A percentile compares a stretch with the other conserved stretches of the same genome.
Conservation (phyloP, 129 eudicot species). For the Heracleum sosnowskyi region DNA sequence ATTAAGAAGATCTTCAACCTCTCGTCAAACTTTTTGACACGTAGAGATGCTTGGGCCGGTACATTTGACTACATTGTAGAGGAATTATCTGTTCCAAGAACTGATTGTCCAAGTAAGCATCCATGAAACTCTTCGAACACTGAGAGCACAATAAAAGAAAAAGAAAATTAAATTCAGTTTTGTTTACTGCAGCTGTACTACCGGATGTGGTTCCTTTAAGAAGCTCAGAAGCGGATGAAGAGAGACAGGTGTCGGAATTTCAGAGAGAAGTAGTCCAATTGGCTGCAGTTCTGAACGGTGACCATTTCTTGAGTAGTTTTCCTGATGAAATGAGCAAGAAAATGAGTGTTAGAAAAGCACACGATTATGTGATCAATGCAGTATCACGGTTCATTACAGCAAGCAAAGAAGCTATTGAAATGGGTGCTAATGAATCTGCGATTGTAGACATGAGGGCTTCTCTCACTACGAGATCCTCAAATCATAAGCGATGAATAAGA, state of each 20-base stretch:
- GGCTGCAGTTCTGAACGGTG: conserved; percentile 77
- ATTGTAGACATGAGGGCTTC: conserved; percentile 96
- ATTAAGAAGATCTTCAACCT: conserved; percentile 84
- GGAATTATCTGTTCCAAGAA: conserved; percentile 67
- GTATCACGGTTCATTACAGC: conserved; percentile 91
- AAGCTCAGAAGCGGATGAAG: conserved; percentile 45
- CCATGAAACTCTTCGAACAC: neutral
- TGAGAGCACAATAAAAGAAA: neutral
- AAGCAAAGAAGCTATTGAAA: conserved; percentile 70
- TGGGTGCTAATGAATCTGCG: conserved; percentile 89
- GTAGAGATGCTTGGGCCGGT: conserved; percentile 99
- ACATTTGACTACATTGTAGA: conserved; percentile 65
- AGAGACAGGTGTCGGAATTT: conserved; percentile 50
- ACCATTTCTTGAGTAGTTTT: conserved; percentile 70
- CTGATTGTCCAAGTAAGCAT: conserved; percentile 75
- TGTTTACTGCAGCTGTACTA: conserved; percentile 48
- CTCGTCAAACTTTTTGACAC: conserved; percentile 73
- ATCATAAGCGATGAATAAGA: conserved; percentile 13
- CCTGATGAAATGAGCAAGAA: conserved; percentile 66
- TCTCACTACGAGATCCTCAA: conserved; percentile 60
- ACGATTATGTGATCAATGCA: conserved; percentile 61
- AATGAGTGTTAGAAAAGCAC: conserved; percentile 73
- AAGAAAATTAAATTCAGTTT: neutral
- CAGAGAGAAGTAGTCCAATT: conserved; percentile 75
- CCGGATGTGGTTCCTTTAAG: conserved; percentile 66